Conservation (phyloP, 139 green algal species). For the Pycnococcus provasolii region DNA sequence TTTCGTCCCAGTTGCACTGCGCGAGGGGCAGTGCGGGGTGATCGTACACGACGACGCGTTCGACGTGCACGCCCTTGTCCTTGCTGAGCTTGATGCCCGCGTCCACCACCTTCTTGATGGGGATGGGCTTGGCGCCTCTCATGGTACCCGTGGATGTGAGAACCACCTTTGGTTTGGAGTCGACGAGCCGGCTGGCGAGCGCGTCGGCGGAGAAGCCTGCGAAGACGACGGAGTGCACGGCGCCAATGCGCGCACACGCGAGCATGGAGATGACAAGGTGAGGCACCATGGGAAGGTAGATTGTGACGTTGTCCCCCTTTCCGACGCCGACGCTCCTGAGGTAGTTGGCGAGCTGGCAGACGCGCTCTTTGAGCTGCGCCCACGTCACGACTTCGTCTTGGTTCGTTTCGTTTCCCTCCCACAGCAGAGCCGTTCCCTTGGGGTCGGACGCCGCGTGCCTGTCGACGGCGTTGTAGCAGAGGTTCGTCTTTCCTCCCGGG, state of each 20-base stretch:
- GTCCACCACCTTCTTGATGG: slow-evolving; percentile 78
- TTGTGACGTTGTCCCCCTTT: slow-evolving; percentile 67
- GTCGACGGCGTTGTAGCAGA: slow-evolving; percentile 83
- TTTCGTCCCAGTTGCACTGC: not conserved
- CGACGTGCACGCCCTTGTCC: slow-evolving; percentile 8
- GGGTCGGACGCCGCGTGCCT: slow-evolving; percentile 46
- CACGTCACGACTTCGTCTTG: slow-evolving; percentile 56
- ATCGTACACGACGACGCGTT: slow-evolving; percentile 44
- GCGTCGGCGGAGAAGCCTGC: slow-evolving; percentile 84
- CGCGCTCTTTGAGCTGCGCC: slow-evolving; percentile 48
- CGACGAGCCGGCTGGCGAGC: slow-evolving; percentile 56
- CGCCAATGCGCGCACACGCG: slow-evolving; percentile 86
- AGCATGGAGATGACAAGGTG: slow-evolving; percentile 74
- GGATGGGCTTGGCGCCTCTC: slow-evolving; percentile 68
- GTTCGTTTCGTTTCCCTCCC: slow-evolving; percentile 74
- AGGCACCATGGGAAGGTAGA: slow-evolving; percentile 96
- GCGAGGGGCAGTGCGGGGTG: not conserved
- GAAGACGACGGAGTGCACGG: slow-evolving; percentile 82
- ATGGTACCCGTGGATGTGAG: slow-evolving; percentile 61
- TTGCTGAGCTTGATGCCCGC: slow-evolving; percentile 35
- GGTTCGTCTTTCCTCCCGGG: slow-evolving; percentile 62
- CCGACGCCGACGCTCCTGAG: slow-evolving; percentile 66
- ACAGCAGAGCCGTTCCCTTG: slow-evolving; percentile 39
- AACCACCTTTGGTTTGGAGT: slow-evolving; percentile 51
- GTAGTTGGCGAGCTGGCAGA: slow-evolving; percentile 64